Percentiles rank a stretch among this genome's conserved stretches.
These are phyloP conservation scores for Solanum rostratum DNA, from an alignment of 257 asterid species.

Conservation along the genomic window DNA sequence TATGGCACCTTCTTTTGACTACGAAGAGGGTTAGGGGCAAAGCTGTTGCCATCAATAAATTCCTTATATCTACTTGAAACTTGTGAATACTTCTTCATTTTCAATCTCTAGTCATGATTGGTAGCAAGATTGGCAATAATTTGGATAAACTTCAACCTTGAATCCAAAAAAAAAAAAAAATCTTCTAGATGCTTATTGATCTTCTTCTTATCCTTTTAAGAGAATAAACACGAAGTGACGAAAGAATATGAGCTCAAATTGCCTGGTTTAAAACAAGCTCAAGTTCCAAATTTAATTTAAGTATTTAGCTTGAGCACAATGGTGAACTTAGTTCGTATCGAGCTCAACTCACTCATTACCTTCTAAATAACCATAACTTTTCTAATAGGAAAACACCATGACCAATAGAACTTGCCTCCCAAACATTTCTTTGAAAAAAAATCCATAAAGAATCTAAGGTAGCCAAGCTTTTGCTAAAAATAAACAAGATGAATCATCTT, in stretches of 20 bases:
- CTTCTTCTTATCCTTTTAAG: neutral
- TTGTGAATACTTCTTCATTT: conserved; percentile 5
- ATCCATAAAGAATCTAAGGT: neutral
- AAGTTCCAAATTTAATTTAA: neutral
- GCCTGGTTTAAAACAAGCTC: neutral
- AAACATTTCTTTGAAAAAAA: neutral
- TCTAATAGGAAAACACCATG: neutral
- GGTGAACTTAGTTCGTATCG: neutral
- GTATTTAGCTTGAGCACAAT: neutral
- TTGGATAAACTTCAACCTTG: neutral
- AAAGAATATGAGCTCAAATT: neutral
- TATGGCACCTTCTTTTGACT: conserved; percentile 7
- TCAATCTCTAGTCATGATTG: neutral
- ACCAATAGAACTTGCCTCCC: neutral
- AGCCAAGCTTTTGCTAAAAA: neutral
- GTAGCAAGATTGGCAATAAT: neutral
- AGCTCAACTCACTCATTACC: neutral
- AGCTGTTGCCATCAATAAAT: conserved; percentile 11
- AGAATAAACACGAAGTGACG: neutral
- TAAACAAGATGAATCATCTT: neutral
- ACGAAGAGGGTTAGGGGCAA: conserved; percentile 14
- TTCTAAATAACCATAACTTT: neutral
- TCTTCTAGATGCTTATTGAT: neutral
- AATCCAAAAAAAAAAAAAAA: neutral
- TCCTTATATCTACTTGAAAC: conserved; percentile 1